A percentile compares a stretch with the other conserved stretches of the same genome.
Conservation (phyloP, 2,329 filamentous ascomycete genomes). For the Acephala macrosclerotiorum region DNA sequence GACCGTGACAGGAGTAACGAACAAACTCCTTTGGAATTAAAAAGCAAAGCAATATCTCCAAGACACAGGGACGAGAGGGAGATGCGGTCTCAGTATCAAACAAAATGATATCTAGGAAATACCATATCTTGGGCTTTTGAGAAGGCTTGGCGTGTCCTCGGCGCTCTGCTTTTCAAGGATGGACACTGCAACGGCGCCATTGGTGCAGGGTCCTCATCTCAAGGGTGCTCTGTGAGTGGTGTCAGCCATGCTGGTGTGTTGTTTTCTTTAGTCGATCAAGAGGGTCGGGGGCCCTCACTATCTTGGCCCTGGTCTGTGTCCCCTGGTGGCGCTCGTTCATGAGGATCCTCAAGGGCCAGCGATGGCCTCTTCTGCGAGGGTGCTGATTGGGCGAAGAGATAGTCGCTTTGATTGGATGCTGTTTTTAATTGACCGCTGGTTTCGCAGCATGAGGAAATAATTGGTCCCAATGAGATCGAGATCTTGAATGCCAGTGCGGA, state of each 20-base stretch:
- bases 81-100: conserved; percentile 8
- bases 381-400: not conserved
- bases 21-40: not conserved
- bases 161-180: not conserved
- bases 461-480: not conserved
- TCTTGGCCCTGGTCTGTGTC: conserved; percentile 6
- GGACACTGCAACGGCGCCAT: not conserved
- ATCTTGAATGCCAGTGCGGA: not conserved
- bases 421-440: not conserved
- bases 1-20: not conserved
- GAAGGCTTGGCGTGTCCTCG: not conserved
- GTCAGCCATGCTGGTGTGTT: not conserved
- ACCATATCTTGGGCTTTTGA: not conserved
- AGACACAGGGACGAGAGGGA: not conserved
- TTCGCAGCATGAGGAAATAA: not conserved
- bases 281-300: not conserved
- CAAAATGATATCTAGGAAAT: not conserved
- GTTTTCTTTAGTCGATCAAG: not conserved
- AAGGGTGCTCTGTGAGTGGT: not conserved
- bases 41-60: not conserved
- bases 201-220: conserved; percentile 4
- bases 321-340: not conserved
- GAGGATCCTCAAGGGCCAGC: not conserved
- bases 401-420: conserved; percentile 8
- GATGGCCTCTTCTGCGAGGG: not conserved